These are phyloP conservation scores for Leavenworthia alabamica DNA, from an alignment of 345 rosid genomes.

Conservation along the genomic window DNA sequence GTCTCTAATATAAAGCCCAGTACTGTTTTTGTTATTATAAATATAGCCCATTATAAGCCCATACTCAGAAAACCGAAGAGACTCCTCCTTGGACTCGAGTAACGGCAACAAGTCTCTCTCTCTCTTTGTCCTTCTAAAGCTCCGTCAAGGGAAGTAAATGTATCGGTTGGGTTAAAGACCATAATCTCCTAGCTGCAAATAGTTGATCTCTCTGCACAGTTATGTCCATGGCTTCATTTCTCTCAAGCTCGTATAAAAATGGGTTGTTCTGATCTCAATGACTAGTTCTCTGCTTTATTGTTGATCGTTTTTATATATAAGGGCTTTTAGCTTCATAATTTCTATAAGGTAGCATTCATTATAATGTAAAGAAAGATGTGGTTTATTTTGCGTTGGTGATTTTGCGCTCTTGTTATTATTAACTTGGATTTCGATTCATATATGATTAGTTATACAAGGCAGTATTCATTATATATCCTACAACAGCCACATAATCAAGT, in stretches of 20 bases:
- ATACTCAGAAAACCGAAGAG: constrained; percentile 7
- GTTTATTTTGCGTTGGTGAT: not conserved
- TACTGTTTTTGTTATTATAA: not conserved
- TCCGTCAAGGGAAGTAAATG: too few species aligned
- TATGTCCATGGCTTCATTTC: not conserved
- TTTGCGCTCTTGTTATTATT: not conserved
- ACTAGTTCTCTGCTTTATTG: not conserved
- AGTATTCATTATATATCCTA: too few species aligned
- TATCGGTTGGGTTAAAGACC: too few species aligned
- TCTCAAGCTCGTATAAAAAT: not conserved
- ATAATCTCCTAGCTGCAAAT: not conserved
- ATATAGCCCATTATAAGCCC: not conserved
- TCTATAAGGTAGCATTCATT: not conserved
- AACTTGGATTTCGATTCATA: not conserved
- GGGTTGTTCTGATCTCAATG: not conserved
- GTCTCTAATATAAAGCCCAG: not conserved
- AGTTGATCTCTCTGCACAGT: not conserved
- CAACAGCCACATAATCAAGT: not conserved
- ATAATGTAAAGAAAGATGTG: not conserved
- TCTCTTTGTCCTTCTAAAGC: constrained; percentile 4
- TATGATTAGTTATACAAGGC: not conserved
- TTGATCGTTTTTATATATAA: not conserved
- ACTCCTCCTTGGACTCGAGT: constrained; percentile 16
- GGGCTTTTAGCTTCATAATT: not conserved
- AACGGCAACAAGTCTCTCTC: constrained; percentile 22